These are phyloP conservation scores for Aureobasidium sp. DNA, from an alignment of 2,329 filamentous ascomycete genomes.

Conservation along the genomic window DNA sequence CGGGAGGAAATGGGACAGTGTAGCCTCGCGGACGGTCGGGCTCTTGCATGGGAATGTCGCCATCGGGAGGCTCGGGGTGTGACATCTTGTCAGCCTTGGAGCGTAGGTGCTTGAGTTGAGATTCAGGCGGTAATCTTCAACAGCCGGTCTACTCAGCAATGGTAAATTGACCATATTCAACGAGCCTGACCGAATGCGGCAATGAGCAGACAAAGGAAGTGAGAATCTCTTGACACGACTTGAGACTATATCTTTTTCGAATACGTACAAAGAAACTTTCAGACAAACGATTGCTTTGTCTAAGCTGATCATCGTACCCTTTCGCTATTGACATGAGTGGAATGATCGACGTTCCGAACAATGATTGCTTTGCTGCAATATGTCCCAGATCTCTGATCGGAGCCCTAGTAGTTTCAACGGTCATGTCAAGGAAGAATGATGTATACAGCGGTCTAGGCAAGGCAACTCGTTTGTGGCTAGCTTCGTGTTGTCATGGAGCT, in stretches of 20 bases:
- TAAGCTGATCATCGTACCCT: not conserved
- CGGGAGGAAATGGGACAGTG: not conserved
- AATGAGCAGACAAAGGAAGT: not conserved
- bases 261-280: not conserved
- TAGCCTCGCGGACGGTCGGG: not conserved
- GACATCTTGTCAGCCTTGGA: not conserved
- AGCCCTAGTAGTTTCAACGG: no score
- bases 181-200: not conserved
- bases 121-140: not conserved
- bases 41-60: not conserved
- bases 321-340: not conserved
- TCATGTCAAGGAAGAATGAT: not conserved
- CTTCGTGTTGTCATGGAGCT: no score
- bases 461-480: no score
- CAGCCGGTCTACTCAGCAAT: not conserved
- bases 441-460: not conserved
- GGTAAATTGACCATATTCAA: not conserved
- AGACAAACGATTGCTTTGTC: not conserved
- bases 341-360: not conserved
- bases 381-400: not conserved
- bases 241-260: not conserved
- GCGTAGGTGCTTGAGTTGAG: not conserved
- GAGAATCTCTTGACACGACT: no score
- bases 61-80: not conserved
- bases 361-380: no score